A percentile compares a stretch with the other conserved stretches of the same genome.
These are phyloP conservation scores for Ceratobasidium sp. DNA, from an alignment of 1,284 basidiomycete species.

Conservation along the genomic window DNA sequence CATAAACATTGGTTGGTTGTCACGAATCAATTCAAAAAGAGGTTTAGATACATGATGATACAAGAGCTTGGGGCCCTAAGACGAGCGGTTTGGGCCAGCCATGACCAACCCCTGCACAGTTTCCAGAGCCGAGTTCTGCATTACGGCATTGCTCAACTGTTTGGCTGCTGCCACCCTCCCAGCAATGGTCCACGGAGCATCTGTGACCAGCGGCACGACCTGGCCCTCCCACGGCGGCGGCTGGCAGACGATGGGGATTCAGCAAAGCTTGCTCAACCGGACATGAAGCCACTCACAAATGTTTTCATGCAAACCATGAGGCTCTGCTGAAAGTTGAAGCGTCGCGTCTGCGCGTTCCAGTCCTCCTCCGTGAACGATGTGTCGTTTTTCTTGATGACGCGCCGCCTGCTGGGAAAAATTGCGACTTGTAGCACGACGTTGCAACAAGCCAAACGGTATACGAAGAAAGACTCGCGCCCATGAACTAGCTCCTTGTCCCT, in stretches of 20 bases:
- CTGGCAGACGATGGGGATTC: background rate
- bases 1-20: no score
- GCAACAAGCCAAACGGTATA: background rate
- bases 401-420: background rate
- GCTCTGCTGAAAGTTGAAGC: background rate
- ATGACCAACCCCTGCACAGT: no score
- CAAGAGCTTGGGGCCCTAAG: no score
- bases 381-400: background rate
- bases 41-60: no score
- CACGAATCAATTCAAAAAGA: no score
- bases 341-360: background rate
- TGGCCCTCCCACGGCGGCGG: no score
- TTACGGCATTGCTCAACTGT: no score
- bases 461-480: background rate
- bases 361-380: background rate
- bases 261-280: background rate
- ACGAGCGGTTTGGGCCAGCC: no score
- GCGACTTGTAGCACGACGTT: background rate
- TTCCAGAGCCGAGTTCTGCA: no score
- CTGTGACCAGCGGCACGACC: no score
- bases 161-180: no score
- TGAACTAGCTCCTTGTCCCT: background rate
- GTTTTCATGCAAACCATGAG: slow-evolving; percentile 2
- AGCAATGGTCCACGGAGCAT: no score
- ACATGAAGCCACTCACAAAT: background rate